Evolutionary conservation across 257 asterid species (phyloP).

Genomic region (Ajuga chamaepitys): DNA sequence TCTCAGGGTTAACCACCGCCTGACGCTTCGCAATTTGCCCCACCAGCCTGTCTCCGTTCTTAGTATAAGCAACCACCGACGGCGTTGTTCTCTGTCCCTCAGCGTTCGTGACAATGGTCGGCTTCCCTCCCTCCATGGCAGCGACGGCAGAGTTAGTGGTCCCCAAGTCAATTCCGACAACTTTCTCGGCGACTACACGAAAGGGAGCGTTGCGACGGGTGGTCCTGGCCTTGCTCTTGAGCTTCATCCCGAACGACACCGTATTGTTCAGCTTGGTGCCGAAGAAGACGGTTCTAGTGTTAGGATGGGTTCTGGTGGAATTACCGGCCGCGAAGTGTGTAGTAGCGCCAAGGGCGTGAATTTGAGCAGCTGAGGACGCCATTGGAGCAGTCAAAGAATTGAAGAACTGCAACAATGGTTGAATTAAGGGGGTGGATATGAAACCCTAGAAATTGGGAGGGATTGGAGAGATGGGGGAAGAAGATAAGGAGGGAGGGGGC

Average conservation of each 20-base stretch:
- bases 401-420: background rate
- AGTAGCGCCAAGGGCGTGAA: slow-evolving; percentile 51
- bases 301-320: slow-evolving; percentile 13
- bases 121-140: slow-evolving; percentile 91
- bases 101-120: slow-evolving; percentile 70
- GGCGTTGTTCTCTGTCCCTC: slow-evolving; percentile 90
- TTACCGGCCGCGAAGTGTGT: slow-evolving; percentile 27
- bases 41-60: slow-evolving; percentile 68
- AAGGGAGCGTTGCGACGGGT: slow-evolving; percentile 21
- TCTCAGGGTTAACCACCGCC: slow-evolving; percentile 81
- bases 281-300: slow-evolving; percentile 32
- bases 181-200: slow-evolving; percentile 74
- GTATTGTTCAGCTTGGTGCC: slow-evolving; percentile 34
- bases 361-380: slow-evolving; percentile 56
- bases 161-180: slow-evolving; percentile 79
- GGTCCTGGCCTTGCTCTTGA: slow-evolving; percentile 27
- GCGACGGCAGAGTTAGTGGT: slow-evolving; percentile 87
- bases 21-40: slow-evolving; percentile 87
- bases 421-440: background rate
- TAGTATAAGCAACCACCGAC: slow-evolving; percentile 77
- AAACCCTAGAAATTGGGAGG: background rate
- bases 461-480: background rate
- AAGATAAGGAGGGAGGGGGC: background rate
- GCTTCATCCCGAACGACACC: slow-evolving; percentile 32
- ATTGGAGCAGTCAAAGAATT: slow-evolving; percentile 7